phyloP scores from a whole-genome alignment of 768 basidiomycete genomes.

The Fistulinella prunicolor region DNA sequence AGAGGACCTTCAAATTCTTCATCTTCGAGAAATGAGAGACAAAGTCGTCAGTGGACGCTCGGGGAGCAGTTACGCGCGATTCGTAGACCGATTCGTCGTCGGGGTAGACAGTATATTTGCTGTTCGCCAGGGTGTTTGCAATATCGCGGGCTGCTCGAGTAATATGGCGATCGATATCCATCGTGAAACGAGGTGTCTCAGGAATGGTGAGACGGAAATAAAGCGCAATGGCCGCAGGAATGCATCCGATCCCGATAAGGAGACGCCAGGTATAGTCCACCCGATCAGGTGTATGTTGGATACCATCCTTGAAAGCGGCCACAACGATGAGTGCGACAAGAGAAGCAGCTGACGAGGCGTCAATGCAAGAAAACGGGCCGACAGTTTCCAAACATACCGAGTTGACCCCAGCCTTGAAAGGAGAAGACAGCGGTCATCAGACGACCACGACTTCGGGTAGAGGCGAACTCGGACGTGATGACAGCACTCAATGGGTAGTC shows the following conservation, averaged over 20 bases:
- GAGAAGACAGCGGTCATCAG: slow-evolving; percentile 88
- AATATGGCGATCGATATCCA: slow-evolving; percentile 82
- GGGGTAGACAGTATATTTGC: slow-evolving; percentile 41
- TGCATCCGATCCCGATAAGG: slow-evolving; percentile 79
- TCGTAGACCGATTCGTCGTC: slow-evolving; percentile 47
- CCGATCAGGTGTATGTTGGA: slow-evolving; percentile 37
- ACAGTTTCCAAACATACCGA: slow-evolving; percentile 41
- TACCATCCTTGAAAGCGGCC: slow-evolving; percentile 57
- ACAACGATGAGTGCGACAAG: slow-evolving; percentile 62
- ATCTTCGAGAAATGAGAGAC: slow-evolving; percentile 57
- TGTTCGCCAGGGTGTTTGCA: slow-evolving; percentile 52
- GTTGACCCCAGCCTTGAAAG: slow-evolving; percentile 83
- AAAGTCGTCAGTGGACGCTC: slow-evolving; percentile 68
- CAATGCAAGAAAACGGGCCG: neutral
- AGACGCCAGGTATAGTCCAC: slow-evolving; percentile 82
- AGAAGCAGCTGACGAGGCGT: slow-evolving; percentile 46
- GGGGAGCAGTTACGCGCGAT: slow-evolving; percentile 61
- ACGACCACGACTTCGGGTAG: slow-evolving; percentile 68
- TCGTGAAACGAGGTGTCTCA: slow-evolving; percentile 86
- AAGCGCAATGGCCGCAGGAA: slow-evolving; percentile 73
- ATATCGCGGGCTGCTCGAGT: slow-evolving; percentile 69
- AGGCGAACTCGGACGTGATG: slow-evolving; percentile 85
- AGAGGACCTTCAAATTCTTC: slow-evolving; percentile 72
- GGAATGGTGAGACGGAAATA: slow-evolving; percentile 90
- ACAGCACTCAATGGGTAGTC: slow-evolving; percentile 82